Conservation (phyloP, 2,329 filamentous ascomycete genomes). For the Exophiala alcalophila region DNA sequence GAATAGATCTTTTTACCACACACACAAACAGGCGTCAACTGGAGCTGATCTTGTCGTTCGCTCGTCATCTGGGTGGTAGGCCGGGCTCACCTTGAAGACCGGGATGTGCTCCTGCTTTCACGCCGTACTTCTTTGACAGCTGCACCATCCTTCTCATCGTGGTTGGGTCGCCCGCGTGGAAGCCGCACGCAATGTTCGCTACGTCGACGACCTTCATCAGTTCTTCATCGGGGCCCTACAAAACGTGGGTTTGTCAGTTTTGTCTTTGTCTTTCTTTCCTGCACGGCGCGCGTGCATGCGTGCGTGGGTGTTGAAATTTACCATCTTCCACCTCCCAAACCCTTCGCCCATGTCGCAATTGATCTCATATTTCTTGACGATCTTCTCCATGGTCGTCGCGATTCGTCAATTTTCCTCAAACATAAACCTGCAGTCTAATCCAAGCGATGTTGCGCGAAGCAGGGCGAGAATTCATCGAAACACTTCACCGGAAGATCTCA, state of each 20-base stretch:
- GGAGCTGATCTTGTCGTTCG: no score
- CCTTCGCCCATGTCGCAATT: constrained; percentile 49
- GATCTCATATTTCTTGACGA: no score
- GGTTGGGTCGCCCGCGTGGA: constrained; percentile 59
- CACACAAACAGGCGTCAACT: background rate
- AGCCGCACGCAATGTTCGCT: constrained; percentile 61
- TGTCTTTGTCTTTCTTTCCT: constrained; percentile 31
- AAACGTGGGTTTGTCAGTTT: constrained; percentile 20
- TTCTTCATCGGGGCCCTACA: constrained; percentile 56
- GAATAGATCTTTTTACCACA: constrained; percentile 46
- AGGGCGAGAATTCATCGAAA: no score
- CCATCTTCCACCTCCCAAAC: constrained; percentile 37
- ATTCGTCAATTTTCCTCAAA: no score
- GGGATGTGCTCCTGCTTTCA: constrained; percentile 60
- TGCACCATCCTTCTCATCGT: constrained; percentile 60
- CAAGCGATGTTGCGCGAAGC: no score
- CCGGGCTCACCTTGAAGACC: constrained; percentile 53
- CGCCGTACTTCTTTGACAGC: constrained; percentile 54
- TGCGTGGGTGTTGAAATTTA: background rate
- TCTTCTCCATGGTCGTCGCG: no score
- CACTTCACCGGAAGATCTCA: no score
- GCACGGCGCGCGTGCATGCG: background rate
- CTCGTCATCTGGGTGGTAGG: no score
- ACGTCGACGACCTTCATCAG: constrained; percentile 59
- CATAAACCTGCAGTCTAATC: no score